Percentiles rank a stretch among this genome's conserved stretches.
Conservation (phyloP, 371 early-diverging fungal genomes). For the Apophysomyces elegans region DNA sequence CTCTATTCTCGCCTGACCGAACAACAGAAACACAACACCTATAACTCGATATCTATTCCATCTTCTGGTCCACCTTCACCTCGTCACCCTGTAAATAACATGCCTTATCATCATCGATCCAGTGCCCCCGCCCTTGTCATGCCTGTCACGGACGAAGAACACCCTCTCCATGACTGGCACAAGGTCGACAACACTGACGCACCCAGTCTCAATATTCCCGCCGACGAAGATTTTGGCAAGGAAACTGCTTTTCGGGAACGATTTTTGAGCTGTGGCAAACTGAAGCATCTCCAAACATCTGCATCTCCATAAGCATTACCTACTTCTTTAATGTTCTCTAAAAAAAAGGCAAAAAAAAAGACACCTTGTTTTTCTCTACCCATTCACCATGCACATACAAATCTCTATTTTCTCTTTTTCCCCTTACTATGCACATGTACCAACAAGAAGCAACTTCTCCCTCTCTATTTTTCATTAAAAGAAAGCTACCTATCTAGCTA, state of each 20-base stretch:
- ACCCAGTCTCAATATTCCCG: slow-evolving; percentile 28
- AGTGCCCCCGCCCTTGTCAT: slow-evolving; percentile 25
- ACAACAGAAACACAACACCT: slow-evolving; percentile 4
- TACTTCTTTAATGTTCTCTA: too few relatives aligned
- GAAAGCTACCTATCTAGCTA: too few relatives aligned
- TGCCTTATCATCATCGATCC: slow-evolving; percentile 15
- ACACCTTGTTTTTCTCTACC: too few relatives aligned
- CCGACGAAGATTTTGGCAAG: slow-evolving; percentile 26
- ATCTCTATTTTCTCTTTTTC: too few relatives aligned
- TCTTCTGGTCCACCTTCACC: slow-evolving; percentile 16
- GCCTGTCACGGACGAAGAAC: slow-evolving; percentile 19
- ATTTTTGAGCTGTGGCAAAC: slow-evolving; percentile 32
- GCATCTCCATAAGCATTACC: slow-evolving; percentile 10
- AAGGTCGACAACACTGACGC: slow-evolving; percentile 8
- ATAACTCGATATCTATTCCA: slow-evolving; percentile 24
- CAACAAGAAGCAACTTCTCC: too few relatives aligned
- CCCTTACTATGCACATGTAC: too few relatives aligned
- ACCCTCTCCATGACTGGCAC: slow-evolving; percentile 9
- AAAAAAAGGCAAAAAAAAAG: too few relatives aligned
- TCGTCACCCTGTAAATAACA: slow-evolving; percentile 13
- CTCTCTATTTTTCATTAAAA: too few relatives aligned
- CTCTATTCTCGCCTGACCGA: slow-evolving; percentile 15
- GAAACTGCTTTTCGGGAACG: slow-evolving; percentile 31
- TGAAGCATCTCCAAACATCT: slow-evolving; percentile 23
- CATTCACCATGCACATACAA: too few relatives aligned